Evolutionary conservation across 2,329 filamentous ascomycete species (phyloP).

Genomic region (Xylariaceae sp.): DNA sequence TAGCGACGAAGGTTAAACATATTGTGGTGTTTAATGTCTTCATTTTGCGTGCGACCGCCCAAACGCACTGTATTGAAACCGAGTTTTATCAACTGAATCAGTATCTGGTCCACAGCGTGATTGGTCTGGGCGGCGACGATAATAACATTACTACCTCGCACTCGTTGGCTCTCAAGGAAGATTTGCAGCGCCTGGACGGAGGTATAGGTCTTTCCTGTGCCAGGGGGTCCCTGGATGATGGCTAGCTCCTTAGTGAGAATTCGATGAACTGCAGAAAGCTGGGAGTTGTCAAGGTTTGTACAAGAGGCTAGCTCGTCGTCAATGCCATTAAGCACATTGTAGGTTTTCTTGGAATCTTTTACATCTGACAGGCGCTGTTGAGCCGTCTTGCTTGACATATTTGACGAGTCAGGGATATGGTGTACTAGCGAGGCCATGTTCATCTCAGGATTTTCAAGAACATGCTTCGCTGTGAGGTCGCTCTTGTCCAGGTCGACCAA

Average conservation of each 20-base stretch:
- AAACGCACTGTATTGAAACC: conserved; percentile 53
- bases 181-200: conserved; percentile 66
- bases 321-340: conserved; percentile 25
- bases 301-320: conserved; percentile 24
- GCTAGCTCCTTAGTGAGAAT: conserved; percentile 69
- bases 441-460: conserved; percentile 30
- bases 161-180: conserved; percentile 53
- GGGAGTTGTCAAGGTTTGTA: conserved; percentile 60
- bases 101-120: conserved; percentile 79
- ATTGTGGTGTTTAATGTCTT: conserved; percentile 58
- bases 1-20: conserved; percentile 54
- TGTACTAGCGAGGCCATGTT: conserved; percentile 33
- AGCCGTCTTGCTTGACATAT: conserved; percentile 12
- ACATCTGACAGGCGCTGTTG: conserved; percentile 18
- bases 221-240: conserved; percentile 77
- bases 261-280: conserved; percentile 59
- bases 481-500: conserved; percentile 44
- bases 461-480: conserved; percentile 30
- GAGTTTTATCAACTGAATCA: conserved; percentile 52
- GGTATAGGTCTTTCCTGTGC: conserved; percentile 71
- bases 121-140: conserved; percentile 84
- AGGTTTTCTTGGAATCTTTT: conserved; percentile 16
- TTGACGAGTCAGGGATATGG: conserved; percentile 22
- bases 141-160: conserved; percentile 56
- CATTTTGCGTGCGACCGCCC: conserved; percentile 64